These are phyloP conservation scores for Endocalyx cinctus DNA, from an alignment of 2,329 filamentous ascomycete genomes.

Conservation along the genomic window DNA sequence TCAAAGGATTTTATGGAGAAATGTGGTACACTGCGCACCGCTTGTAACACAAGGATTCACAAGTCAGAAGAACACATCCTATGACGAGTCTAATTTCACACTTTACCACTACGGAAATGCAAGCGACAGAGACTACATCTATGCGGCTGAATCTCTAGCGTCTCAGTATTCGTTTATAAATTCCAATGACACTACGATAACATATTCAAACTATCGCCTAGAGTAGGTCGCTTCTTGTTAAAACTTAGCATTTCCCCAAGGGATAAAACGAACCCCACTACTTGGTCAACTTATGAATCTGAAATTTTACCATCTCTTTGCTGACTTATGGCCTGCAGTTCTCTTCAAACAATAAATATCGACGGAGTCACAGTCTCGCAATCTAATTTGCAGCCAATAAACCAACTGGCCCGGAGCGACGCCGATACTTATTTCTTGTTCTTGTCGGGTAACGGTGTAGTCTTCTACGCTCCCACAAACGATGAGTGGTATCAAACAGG, in stretches of 20 bases:
- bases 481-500: constrained; percentile 6
- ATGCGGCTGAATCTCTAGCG: not conserved
- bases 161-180: not conserved
- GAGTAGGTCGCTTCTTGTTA: too few species aligned
- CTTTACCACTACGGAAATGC: not conserved
- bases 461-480: not conserved
- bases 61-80: not conserved
- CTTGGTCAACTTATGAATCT: too few species aligned
- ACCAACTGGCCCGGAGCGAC: not conserved
- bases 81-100: not conserved
- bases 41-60: constrained; percentile 9
- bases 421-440: constrained; percentile 4
- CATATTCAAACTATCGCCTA: too few species aligned
- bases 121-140: not conserved
- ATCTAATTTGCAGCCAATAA: constrained; percentile 1
- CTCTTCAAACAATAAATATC: too few species aligned
- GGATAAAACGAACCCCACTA: too few species aligned
- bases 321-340: too few species aligned
- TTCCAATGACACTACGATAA: too few species aligned
- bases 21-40: constrained; percentile 10
- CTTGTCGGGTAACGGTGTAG: constrained; percentile 4
- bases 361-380: too few species aligned
- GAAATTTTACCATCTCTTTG: too few species aligned
- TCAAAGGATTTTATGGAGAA: constrained; percentile 6
- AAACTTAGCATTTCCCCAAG: too few species aligned